Evolutionary conservation across 805 yeast species (phyloP).

Genomic region (Candida insectorum): DNA sequence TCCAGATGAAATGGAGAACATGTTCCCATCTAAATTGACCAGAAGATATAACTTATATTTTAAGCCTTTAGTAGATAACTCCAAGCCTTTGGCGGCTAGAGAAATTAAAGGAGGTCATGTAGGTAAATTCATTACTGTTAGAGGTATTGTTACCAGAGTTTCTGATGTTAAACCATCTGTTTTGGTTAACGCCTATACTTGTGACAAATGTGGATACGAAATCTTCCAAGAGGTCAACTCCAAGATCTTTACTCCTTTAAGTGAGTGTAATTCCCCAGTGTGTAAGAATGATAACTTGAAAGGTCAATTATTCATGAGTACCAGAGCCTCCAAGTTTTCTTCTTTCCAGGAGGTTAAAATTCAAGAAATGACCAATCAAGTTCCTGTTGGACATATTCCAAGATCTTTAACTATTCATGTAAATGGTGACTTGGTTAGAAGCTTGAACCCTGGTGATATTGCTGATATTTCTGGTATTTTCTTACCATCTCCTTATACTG

Average conservation of each 20-base stretch:
- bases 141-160: conserved; percentile 94
- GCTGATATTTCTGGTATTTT: conserved; percentile 92
- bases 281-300: conserved; percentile 76
- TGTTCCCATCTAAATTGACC: conserved; percentile 82
- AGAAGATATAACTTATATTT: conserved; percentile 86
- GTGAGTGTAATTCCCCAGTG: conserved; percentile 78
- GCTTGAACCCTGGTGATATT: conserved; percentile 88
- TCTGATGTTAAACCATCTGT: conserved; percentile 95
- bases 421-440: conserved; percentile 87
- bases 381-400: conserved; percentile 97
- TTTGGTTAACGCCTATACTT: conserved; percentile 89
- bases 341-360: conserved; percentile 94
- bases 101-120: conserved; percentile 79
- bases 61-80: conserved; percentile 60
- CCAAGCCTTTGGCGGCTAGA: conserved; percentile 78
- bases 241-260: conserved; percentile 80
- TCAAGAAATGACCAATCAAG: conserved; percentile 94
- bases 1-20: conserved; percentile 29
- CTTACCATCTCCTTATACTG: conserved; percentile 94
- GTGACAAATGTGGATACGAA: conserved; percentile 97
- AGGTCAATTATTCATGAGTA: conserved; percentile 88
- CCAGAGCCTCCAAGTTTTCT: conserved; percentile 92
- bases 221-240: conserved; percentile 91
- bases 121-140: conserved; percentile 83
- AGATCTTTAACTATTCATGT: conserved; percentile 80